A percentile compares a stretch with the other conserved stretches of the same genome.
Conservation (phyloP, 768 basidiomycete species). For the Collybia nuda region DNA sequence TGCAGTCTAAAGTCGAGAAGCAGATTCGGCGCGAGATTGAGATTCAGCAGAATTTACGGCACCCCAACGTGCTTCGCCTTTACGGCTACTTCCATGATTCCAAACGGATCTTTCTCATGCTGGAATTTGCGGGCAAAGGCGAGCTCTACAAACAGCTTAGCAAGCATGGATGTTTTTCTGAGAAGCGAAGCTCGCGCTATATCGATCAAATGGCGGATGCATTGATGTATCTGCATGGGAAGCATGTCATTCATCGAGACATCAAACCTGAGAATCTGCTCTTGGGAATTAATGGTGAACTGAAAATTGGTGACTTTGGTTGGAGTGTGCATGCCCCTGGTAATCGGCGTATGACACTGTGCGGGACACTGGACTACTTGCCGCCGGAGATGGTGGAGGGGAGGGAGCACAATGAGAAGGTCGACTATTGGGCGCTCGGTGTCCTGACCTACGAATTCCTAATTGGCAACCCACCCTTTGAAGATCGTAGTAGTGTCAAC, state of each 20-base stretch:
- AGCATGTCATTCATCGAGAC: conserved; percentile 98
- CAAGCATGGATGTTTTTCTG: conserved; percentile 83
- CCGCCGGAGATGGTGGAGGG: conserved; percentile 99
- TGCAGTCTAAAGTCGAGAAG: conserved; percentile 90
- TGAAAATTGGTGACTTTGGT: conserved; percentile 98
- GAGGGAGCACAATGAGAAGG: conserved; percentile 82
- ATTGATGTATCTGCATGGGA: conserved; percentile 84
- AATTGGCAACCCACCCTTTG: conserved; percentile 77
- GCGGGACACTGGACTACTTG: conserved; percentile 94
- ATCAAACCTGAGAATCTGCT: conserved; percentile 99
- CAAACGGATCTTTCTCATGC: conserved; percentile 96
- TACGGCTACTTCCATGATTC: conserved; percentile 99
- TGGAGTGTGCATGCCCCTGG: conserved; percentile 98
- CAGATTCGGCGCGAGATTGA: conserved; percentile 98
- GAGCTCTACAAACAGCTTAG: conserved; percentile 96
- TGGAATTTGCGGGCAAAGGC: conserved; percentile 96
- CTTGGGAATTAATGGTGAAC: conserved; percentile 90
- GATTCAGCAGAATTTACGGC: conserved; percentile 94
- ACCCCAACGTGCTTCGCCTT: conserved; percentile 90
- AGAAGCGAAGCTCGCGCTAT: conserved; percentile 86
- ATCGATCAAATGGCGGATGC: conserved; percentile 99
- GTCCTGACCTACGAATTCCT: conserved; percentile 97
- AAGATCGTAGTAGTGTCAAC: conserved; percentile 75
- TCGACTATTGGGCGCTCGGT: conserved; percentile 96
- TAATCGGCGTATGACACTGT: conserved; percentile 85